Evolutionary conservation across 257 asterid species (phyloP).

Genomic region (Solanum etuberosum): DNA sequence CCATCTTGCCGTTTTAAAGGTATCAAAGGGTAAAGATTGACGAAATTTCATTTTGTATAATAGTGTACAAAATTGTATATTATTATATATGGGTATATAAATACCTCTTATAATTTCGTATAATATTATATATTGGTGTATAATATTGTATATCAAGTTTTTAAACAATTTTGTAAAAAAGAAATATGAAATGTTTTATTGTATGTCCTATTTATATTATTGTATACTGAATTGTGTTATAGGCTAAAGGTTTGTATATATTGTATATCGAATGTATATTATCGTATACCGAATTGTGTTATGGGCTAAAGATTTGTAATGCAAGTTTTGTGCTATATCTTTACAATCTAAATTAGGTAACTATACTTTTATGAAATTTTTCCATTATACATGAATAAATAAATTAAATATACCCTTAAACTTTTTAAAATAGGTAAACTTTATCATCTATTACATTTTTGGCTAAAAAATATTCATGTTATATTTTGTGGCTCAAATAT

Average conservation of each 20-base stretch:
- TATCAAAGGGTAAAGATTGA: neutral
- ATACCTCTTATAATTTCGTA: neutral
- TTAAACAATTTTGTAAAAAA: too few species aligned
- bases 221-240: neutral
- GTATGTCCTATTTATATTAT: too few species aligned
- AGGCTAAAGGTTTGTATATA: neutral
- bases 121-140: neutral
- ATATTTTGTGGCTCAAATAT: neutral
- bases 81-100: too few species aligned
- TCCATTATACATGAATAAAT: neutral
- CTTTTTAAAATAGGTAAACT: too few species aligned
- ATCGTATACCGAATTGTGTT: neutral
- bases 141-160: neutral
- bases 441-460: neutral
- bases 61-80: too few species aligned
- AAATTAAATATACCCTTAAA: neutral
- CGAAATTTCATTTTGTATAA: neutral
- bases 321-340: neutral
- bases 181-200: neutral
- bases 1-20: neutral
- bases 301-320: neutral
- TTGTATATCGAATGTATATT: neutral
- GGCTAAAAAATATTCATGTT: neutral
- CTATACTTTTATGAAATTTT: neutral
- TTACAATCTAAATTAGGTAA: neutral